phyloP scores from a whole-genome alignment of 2,329 filamentous ascomycete genomes.

The Curvularia spicifera region DNA sequence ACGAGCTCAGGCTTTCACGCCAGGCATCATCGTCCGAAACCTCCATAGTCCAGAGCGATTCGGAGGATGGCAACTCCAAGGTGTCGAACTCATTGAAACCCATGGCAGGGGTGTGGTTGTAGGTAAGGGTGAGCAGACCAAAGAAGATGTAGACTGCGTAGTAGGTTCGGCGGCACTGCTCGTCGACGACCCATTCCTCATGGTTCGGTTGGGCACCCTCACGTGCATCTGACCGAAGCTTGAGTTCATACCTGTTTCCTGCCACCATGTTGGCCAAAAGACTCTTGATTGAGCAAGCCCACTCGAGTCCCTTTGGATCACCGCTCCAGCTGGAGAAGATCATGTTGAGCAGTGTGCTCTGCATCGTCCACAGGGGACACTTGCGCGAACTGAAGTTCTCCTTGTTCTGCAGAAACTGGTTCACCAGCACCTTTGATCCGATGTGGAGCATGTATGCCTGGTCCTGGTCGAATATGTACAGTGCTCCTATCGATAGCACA shows the following conservation, averaged over 20 bases:
- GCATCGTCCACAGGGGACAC: constrained; percentile 98
- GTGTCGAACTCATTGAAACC: constrained; percentile 98
- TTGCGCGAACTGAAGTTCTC: constrained; percentile 98
- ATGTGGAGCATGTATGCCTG: constrained; percentile 97
- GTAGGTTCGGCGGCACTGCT: constrained; percentile 94
- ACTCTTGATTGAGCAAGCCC: constrained; percentile 99
- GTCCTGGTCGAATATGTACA: constrained; percentile 97
- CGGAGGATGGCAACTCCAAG: constrained; percentile 87
- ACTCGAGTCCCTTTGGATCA: constrained; percentile 95
- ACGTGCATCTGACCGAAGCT: constrained; percentile 88
- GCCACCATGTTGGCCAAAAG: constrained; percentile 98
- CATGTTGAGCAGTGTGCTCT: constrained; percentile 96
- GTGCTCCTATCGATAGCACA: constrained; percentile 90
- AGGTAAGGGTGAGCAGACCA: constrained; percentile 89
- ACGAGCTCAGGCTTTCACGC: constrained; percentile 76
- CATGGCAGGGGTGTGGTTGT: constrained; percentile 97
- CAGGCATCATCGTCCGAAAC: constrained; percentile 79
- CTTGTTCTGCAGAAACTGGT: constrained; percentile 96
- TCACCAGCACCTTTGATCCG: constrained; percentile 94
- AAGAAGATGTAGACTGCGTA: constrained; percentile 99
- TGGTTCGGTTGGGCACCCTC: constrained; percentile 77
- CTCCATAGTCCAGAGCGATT: constrained; percentile 91
- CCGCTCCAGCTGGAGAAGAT: constrained; percentile 99
- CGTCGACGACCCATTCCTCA: constrained; percentile 94
- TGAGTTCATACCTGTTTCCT: constrained; percentile 94